Conservation (phyloP, 495 filamentous ascomycete species). For the Hyaloscypha hepaticicola region DNA sequence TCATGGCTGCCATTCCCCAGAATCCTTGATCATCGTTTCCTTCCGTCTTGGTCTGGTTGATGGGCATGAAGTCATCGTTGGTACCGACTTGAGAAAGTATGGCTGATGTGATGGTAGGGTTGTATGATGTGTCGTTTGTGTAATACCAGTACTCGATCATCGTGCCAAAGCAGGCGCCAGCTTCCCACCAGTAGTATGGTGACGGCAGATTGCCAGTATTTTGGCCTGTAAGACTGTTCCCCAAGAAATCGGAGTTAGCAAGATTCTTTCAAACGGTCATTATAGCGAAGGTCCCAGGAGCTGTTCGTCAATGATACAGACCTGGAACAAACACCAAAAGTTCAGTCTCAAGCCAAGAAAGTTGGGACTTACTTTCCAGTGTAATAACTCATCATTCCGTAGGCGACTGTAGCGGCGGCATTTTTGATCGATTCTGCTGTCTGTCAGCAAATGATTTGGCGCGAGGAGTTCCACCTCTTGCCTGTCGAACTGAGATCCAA, state of each 20-base stretch:
- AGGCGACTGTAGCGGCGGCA: constrained; percentile 60
- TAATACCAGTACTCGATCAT: constrained; percentile 77
- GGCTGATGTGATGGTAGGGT: constrained; percentile 64
- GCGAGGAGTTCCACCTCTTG: constrained; percentile 5
- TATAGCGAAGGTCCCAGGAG: too few relatives aligned
- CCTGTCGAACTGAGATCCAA: constrained; percentile 21
- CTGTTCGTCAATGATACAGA: too few relatives aligned
- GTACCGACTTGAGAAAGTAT: constrained; percentile 70
- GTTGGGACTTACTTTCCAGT: too few relatives aligned
- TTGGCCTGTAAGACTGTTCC: constrained; percentile 65
- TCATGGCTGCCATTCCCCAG: constrained; percentile 67
- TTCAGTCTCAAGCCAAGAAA: too few relatives aligned
- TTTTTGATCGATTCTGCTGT: constrained; percentile 50
- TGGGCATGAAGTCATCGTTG: constrained; percentile 71
- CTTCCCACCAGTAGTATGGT: constrained; percentile 85
- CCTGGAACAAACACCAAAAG: too few relatives aligned
- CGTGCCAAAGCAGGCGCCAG: constrained; percentile 70
- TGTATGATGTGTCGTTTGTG: constrained; percentile 74
- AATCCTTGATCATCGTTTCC: constrained; percentile 89
- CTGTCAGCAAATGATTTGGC: not conserved
- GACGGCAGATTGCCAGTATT: constrained; percentile 69
- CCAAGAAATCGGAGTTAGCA: too few relatives aligned
- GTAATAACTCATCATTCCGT: constrained; percentile 65
- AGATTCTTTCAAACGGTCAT: too few relatives aligned
- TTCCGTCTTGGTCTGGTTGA: constrained; percentile 72